Conservation (phyloP, 306 rosid genomes). For the Abrus pulchellus region DNA sequence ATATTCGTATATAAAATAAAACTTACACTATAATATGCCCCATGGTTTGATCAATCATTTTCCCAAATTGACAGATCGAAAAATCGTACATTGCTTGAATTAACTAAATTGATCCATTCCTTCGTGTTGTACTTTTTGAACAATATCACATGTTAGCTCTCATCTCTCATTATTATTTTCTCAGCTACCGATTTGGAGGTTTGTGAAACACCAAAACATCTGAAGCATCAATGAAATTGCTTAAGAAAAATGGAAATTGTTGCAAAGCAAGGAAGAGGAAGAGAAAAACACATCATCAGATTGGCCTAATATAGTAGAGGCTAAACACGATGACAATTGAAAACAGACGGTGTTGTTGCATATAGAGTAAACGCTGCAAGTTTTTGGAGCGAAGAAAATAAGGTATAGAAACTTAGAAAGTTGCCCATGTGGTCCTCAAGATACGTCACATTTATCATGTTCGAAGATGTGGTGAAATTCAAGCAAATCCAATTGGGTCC, state of each 20-base stretch:
- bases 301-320: neutral
- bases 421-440: conserved; percentile 47
- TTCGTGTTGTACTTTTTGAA: conserved; percentile 21
- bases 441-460: conserved; percentile 41
- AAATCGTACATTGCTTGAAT: neutral
- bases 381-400: neutral
- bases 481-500: conserved; percentile 71
- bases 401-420: conserved; percentile 1
- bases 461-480: conserved; percentile 67
- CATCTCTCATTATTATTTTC: conserved; percentile 31
- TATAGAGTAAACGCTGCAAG: neutral
- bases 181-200: neutral
- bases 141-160: conserved; percentile 38
- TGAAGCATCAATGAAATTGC: conserved; percentile 11
- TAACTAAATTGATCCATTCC: conserved; percentile 14
- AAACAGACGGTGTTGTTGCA: conserved; percentile 11
- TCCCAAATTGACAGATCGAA: neutral
- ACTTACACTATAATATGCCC: neutral
- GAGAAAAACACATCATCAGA: neutral
- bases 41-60: conserved; percentile 13
- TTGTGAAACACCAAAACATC: conserved; percentile 11
- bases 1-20: neutral
- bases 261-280: neutral
- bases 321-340: neutral
- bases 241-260: conserved; percentile 10